Percentiles rank a stretch among this genome's conserved stretches.
Conservation (phyloP, 2,329 filamentous ascomycete genomes). For the Fusarium sp. region DNA sequence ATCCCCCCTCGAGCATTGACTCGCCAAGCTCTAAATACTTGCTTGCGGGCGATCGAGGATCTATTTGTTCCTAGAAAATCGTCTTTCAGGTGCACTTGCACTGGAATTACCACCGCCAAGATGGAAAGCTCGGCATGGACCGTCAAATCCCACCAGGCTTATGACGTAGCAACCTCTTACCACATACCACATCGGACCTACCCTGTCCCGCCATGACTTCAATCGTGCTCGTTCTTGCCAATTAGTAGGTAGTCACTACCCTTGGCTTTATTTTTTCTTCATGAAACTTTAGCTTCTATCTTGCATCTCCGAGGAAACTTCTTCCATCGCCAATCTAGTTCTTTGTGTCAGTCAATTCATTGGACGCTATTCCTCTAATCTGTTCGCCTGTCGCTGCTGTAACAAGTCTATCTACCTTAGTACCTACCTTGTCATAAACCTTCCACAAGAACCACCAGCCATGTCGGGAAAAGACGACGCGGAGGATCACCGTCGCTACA, state of each 20-base stretch:
- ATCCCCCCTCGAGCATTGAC: too few species aligned
- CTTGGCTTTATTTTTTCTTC: slow-evolving; percentile 5
- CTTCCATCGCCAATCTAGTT: background rate
- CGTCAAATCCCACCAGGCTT: slow-evolving; percentile 17
- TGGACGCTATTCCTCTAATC: background rate
- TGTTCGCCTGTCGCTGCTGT: slow-evolving; percentile 8
- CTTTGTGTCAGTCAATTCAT: background rate
- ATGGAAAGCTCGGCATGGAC: slow-evolving; percentile 44
- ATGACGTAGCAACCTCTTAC: slow-evolving; percentile 48
- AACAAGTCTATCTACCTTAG: background rate
- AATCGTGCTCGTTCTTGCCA: slow-evolving; percentile 1
- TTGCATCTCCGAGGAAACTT: slow-evolving; percentile 10
- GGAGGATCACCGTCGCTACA: slow-evolving; percentile 56
- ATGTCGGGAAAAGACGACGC: slow-evolving; percentile 57
- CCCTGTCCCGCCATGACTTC: slow-evolving; percentile 16
- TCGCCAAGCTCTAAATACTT: slow-evolving; percentile 23
- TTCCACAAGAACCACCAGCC: slow-evolving; percentile 22
- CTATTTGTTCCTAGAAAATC: slow-evolving; percentile 29
- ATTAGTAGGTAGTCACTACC: background rate
- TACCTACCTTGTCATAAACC: background rate
- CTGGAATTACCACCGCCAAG: slow-evolving; percentile 38
- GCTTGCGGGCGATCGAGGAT: slow-evolving; percentile 20
- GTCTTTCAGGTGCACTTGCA: background rate
- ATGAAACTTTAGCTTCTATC: slow-evolving; percentile 12
- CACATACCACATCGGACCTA: slow-evolving; percentile 34